A percentile compares a stretch with the other conserved stretches of the same genome.
Conservation (phyloP, 768 basidiomycete genomes). For the Rhodotorula paludigena region DNA sequence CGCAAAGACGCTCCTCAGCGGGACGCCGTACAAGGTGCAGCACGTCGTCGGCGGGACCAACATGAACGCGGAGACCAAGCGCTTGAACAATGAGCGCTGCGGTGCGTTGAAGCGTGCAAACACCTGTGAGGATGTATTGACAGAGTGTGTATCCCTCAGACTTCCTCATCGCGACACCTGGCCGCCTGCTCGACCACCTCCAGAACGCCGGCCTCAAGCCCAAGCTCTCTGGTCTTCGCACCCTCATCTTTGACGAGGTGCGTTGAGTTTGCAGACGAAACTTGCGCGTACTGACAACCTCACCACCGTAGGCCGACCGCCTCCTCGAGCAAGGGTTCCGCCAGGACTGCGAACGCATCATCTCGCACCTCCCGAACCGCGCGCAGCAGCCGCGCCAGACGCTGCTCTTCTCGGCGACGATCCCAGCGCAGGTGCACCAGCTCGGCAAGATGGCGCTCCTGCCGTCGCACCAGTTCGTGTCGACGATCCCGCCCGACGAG, state of each 20-base stretch:
- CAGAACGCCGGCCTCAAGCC: constrained; percentile 48
- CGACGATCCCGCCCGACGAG: constrained; percentile 58
- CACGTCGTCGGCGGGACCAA: constrained; percentile 59
- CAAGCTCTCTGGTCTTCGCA: constrained; percentile 50
- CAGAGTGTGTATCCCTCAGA: constrained; percentile 54
- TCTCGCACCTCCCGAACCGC: constrained; percentile 28
- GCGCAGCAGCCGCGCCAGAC: constrained; percentile 46
- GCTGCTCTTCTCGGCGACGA: constrained; percentile 51
- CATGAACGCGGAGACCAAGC: constrained; percentile 44
- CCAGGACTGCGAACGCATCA: constrained; percentile 44
- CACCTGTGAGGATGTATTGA: no score
- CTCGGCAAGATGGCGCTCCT: constrained; percentile 49
- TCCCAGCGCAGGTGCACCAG: constrained; percentile 50
- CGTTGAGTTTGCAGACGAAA: not conserved
- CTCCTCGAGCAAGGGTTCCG: constrained; percentile 49
- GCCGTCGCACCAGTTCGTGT: constrained; percentile 52
- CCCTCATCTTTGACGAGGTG: constrained; percentile 49
- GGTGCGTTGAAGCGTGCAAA: no score
- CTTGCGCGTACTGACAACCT: not conserved
- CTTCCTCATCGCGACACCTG: constrained; percentile 49
- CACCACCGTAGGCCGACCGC: constrained; percentile 43
- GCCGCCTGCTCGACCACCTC: constrained; percentile 48
- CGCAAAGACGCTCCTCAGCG: constrained; percentile 79
- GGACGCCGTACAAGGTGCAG: constrained; percentile 52
- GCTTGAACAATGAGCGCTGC: constrained; percentile 42